phyloP scores from a whole-genome alignment of 768 basidiomycete species.

The Boletus subparvulus region DNA sequence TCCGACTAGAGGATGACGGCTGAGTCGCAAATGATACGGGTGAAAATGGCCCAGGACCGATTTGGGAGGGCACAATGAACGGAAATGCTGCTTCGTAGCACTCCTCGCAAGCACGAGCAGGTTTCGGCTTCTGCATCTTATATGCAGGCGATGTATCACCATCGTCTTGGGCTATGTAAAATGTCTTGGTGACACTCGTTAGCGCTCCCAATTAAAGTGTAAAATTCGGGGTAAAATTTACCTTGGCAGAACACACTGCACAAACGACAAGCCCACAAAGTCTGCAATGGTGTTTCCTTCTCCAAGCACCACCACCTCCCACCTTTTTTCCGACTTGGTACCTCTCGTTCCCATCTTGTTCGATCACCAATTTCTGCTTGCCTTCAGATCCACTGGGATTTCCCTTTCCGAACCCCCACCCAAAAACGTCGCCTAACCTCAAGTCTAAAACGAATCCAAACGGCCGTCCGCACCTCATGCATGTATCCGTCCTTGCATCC shows the following conservation, averaged over 20 bases:
- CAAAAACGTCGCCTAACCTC: constrained; percentile 26
- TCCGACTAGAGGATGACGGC: constrained; percentile 5
- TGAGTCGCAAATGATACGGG: constrained; percentile 6
- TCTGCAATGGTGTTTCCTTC: constrained; percentile 83
- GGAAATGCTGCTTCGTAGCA: constrained; percentile 90
- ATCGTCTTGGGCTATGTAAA: constrained; percentile 57
- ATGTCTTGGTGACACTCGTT: constrained; percentile 54
- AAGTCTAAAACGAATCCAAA: constrained; percentile 55
- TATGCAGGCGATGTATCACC: constrained; percentile 39
- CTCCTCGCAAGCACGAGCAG: constrained; percentile 79
- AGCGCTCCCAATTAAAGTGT: neutral
- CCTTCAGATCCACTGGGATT: constrained; percentile 24
- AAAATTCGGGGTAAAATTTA: constrained; percentile 31
- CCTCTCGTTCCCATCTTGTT: constrained; percentile 5
- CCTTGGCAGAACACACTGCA: constrained; percentile 76
- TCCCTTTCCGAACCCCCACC: constrained; percentile 39
- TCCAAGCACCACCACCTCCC: constrained; percentile 31
- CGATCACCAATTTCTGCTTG: constrained; percentile 13
- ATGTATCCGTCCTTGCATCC: constrained; percentile 75
- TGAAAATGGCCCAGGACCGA: constrained; percentile 5
- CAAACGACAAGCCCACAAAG: constrained; percentile 87
- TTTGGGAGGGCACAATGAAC: constrained; percentile 22
- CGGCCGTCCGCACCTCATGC: constrained; percentile 77
- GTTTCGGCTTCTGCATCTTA: constrained; percentile 49
- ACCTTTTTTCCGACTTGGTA: constrained; percentile 6